Evolutionary conservation across 108 stramenopile genomes (phyloP).

Genomic region (Nannochloropsis oceanica): DNA sequence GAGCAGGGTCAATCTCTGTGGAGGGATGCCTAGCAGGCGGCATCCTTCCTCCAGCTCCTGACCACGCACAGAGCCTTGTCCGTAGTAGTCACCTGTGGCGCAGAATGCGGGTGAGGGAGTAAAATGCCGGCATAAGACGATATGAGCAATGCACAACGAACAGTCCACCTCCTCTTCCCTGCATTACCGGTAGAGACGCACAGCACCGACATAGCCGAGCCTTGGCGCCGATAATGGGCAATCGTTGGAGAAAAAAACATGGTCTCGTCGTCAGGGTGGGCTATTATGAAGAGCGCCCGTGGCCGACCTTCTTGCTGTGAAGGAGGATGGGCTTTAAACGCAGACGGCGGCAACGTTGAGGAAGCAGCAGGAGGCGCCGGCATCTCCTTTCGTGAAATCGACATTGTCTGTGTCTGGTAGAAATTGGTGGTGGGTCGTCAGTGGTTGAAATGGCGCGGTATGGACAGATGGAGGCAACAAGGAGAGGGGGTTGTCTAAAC

Average conservation of each 20-base stretch:
- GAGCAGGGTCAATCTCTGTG: neutral
- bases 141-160: neutral
- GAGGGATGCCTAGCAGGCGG: neutral
- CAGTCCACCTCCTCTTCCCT: neutral
- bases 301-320: neutral
- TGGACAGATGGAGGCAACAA: too few species aligned
- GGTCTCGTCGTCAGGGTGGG: slow-evolving; percentile 50
- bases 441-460: too few species aligned
- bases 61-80: slow-evolving; percentile 23
- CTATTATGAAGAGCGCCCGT: slow-evolving; percentile 29
- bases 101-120: neutral
- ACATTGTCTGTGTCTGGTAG: too few species aligned
- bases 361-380: too few species aligned
- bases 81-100: slow-evolving; percentile 30
- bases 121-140: neutral
- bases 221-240: neutral
- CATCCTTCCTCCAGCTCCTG: slow-evolving; percentile 30
- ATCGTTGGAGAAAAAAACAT: slow-evolving; percentile 47
- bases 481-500: too few species aligned
- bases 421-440: too few species aligned
- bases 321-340: too few species aligned
- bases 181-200: slow-evolving; percentile 40
- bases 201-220: slow-evolving; percentile 15
- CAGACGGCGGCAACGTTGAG: too few species aligned
- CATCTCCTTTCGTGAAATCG: too few species aligned